These are phyloP conservation scores for Paratinospora sagittata DNA, from an alignment of 164 flowering plant genomes.

Conservation along the genomic window DNA sequence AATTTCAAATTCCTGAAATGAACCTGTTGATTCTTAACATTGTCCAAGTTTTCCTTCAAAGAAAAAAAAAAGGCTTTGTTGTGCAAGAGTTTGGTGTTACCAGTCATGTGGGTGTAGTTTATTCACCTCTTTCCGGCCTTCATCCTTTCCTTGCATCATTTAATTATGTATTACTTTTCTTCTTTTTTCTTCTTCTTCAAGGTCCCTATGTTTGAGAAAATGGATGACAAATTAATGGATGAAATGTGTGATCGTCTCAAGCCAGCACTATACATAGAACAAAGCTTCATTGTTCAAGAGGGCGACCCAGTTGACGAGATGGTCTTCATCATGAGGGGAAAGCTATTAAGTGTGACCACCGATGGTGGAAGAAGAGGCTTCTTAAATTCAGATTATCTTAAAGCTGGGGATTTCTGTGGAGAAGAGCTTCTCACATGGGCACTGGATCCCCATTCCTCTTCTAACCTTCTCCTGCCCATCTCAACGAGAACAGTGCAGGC, in stretches of 20 bases:
- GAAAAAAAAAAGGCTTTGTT: too few relatives aligned
- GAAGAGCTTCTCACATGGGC: slow-evolving; percentile 98
- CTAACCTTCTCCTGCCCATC: slow-evolving; percentile 83
- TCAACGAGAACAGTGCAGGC: slow-evolving; percentile 89
- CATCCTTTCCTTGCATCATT: not conserved
- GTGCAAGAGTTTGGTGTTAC: not conserved
- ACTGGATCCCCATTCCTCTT: slow-evolving; percentile 62
- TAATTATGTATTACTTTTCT: not conserved
- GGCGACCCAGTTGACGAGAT: slow-evolving; percentile 95
- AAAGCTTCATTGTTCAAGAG: slow-evolving; percentile 74
- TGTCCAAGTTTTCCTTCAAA: too few relatives aligned
- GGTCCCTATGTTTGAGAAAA: slow-evolving; percentile 93
- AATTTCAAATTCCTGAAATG: not conserved
- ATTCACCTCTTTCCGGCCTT: not conserved
- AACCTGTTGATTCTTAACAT: not conserved
- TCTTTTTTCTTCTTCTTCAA: too few relatives aligned
- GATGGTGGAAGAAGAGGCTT: slow-evolving; percentile 93
- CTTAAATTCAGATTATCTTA: slow-evolving; percentile 65
- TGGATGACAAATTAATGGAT: slow-evolving; percentile 91
- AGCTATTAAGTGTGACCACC: slow-evolving; percentile 62
- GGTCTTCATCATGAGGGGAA: slow-evolving; percentile 89
- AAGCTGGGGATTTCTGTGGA: slow-evolving; percentile 93
- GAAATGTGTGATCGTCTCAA: slow-evolving; percentile 89
- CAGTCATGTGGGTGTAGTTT: not conserved
- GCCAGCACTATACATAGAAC: slow-evolving; percentile 69